Evolutionary conservation across 352 stramenopile species (phyloP).

Genomic region (Phytopythium chamaehyphon): DNA sequence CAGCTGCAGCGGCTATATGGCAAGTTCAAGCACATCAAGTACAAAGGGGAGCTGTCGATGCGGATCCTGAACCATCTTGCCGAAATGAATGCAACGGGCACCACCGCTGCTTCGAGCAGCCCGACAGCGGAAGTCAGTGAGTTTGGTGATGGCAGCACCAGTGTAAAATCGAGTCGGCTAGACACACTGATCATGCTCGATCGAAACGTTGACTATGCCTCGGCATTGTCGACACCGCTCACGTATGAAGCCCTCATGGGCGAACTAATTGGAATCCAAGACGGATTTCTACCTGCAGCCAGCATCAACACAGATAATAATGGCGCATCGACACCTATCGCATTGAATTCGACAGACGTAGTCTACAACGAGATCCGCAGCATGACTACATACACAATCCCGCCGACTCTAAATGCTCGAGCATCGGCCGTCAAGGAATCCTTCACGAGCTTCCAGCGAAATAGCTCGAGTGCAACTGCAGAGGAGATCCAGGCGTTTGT

Average conservation of each 20-base stretch:
- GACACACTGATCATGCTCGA: slow-evolving; percentile 73
- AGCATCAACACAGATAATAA: slow-evolving; percentile 6
- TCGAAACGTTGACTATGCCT: slow-evolving; percentile 63
- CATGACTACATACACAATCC: slow-evolving; percentile 58
- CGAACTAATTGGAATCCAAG: slow-evolving; percentile 55
- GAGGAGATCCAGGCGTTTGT: slow-evolving; percentile 73
- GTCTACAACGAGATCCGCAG: slow-evolving; percentile 58
- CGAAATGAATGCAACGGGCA: slow-evolving; percentile 32
- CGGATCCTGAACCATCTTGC: slow-evolving; percentile 64
- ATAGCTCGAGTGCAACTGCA: slow-evolving; percentile 34
- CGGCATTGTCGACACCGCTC: slow-evolving; percentile 57
- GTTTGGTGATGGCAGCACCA: not conserved
- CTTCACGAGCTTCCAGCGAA: slow-evolving; percentile 52
- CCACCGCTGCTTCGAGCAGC: not conserved
- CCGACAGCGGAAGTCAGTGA: not conserved
- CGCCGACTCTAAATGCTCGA: slow-evolving; percentile 38
- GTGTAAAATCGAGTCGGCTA: slow-evolving; percentile 18
- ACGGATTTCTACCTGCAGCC: slow-evolving; percentile 52
- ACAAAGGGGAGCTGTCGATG: slow-evolving; percentile 73
- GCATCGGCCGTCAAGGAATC: slow-evolving; percentile 46
- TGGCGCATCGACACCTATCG: slow-evolving; percentile 19
- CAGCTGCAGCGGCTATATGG: slow-evolving; percentile 57
- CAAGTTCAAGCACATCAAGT: slow-evolving; percentile 63
- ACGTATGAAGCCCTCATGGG: slow-evolving; percentile 71
- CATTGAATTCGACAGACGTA: slow-evolving; percentile 55